Conservation (phyloP, 371 early-diverging fungal genomes). For the Synchytrium microbalum region DNA sequence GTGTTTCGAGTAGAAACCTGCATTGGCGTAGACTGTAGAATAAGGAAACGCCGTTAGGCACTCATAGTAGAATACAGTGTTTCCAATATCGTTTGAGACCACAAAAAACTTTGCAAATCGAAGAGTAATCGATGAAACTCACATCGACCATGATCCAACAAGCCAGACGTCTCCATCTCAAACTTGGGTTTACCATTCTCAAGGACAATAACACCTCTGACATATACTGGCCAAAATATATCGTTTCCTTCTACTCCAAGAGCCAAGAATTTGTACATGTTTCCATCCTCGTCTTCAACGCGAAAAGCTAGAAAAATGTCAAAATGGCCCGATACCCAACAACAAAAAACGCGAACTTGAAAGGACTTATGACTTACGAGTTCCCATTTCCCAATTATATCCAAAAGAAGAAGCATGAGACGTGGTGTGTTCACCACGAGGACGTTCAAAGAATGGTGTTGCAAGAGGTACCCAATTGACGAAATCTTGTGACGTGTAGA, state of each 20-base stretch:
- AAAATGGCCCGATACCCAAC: no score
- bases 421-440: not conserved
- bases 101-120: no score
- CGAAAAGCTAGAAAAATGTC: no score
- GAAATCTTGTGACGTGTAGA: not conserved
- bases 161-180: not conserved
- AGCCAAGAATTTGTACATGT: not conserved
- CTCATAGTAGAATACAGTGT: no score
- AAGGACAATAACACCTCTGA: not conserved
- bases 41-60: no score
- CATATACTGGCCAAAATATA: not conserved
- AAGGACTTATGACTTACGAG: no score
- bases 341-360: no score
- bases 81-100: no score
- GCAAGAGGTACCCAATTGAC: not conserved
- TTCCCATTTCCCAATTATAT: no score
- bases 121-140: no score
- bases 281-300: no score
- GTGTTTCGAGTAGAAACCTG: not conserved
- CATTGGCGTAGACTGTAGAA: not conserved
- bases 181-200: not conserved
- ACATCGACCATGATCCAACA: not conserved
- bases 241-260: not conserved
- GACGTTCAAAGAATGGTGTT: not conserved
- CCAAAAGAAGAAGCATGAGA: no score